A percentile compares a stretch with the other conserved stretches of the same genome.
These are phyloP conservation scores for Rhododendron vialii DNA, from an alignment of 148 eudicot genomes.

Conservation along the genomic window DNA sequence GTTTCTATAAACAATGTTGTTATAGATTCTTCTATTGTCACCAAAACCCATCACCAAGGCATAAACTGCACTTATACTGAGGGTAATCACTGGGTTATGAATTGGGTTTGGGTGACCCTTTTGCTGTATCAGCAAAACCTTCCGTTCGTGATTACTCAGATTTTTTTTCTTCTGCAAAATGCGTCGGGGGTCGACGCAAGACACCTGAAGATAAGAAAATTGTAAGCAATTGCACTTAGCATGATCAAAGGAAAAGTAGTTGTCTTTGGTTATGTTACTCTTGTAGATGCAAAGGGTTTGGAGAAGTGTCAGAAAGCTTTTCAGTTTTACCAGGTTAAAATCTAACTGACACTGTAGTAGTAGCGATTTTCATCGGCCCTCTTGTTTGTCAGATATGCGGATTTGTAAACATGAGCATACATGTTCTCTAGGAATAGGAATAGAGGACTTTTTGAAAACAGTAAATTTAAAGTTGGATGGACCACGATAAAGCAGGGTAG, in stretches of 20 bases:
- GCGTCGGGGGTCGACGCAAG: not conserved
- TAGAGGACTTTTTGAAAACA: not conserved
- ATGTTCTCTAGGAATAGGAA: no score
- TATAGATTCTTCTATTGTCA: no score
- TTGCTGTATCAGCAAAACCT: not conserved
- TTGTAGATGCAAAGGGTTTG: not conserved
- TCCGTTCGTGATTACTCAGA: not conserved
- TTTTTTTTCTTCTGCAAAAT: not conserved
- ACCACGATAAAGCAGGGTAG: not conserved
- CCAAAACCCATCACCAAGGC: not conserved
- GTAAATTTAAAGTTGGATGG: not conserved
- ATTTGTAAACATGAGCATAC: not conserved
- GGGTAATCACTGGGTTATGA: not conserved
- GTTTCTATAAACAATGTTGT: not conserved
- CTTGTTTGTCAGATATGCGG: not conserved
- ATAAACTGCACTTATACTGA: not conserved
- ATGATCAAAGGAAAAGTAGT: not conserved
- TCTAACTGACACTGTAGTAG: not conserved
- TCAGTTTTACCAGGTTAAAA: not conserved
- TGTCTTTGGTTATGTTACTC: not conserved
- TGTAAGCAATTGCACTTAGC: not conserved
- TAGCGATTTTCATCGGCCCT: not conserved
- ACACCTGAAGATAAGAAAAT: not conserved
- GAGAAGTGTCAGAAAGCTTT: not conserved
- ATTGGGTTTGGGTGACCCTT: not conserved